Base-by-base conservation (phyloP, 768 basidiomycete species). In the Russula virescens region DNA sequence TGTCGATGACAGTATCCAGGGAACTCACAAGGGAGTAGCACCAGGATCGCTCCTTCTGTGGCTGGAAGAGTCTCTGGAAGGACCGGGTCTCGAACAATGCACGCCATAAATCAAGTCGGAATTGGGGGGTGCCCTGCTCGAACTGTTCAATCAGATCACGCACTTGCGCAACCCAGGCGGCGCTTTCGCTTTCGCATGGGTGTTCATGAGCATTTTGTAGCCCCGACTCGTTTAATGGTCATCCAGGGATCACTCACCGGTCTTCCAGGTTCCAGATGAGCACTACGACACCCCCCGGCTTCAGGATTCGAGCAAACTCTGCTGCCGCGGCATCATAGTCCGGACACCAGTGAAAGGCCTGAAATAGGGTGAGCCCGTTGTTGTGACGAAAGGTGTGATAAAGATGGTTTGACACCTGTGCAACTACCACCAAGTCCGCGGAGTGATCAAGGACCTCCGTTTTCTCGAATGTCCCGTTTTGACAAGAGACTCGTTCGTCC, bases 301-400 rank as follows among this genome's bases (percentile, higher is more conserved):
- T 89, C 53, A 97, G 79, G 66, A 94, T 83, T 35, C 92, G 83
- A 9, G 84, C 80, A 68, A 96, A 90, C 71, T 97, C 94, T 0
- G 74, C 74, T 21, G 83, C 79, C 0, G 94, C 92, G 56, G 76
- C 78, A 50, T 84, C 81, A 70, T 85, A 88, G 71, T 94, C 83
- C 11, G 87, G 88, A 65, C 89, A 90, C 95, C 95, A 98, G 76
- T 98, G 95, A 73, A 87, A 97, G 18, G 95, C 95, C 86, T 95
- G 61, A 46, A 10, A 61, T 10, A 54, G 23, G 11, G 19, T 25
- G 43, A n/a, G 51, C 31, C 45, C 45, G 52, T 63, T 69, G 18
- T 47, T 18, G 25, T 67, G 48, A 23, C 69, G 26, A 58, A 6
- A 46, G 23, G 49, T 31, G 31, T 31, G 31, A 34, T 13, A n/a